A percentile compares a stretch with the other conserved stretches of the same genome.
Conservation (phyloP, 1,139 yeast genomes). For the Suhomyces terraborum region DNA sequence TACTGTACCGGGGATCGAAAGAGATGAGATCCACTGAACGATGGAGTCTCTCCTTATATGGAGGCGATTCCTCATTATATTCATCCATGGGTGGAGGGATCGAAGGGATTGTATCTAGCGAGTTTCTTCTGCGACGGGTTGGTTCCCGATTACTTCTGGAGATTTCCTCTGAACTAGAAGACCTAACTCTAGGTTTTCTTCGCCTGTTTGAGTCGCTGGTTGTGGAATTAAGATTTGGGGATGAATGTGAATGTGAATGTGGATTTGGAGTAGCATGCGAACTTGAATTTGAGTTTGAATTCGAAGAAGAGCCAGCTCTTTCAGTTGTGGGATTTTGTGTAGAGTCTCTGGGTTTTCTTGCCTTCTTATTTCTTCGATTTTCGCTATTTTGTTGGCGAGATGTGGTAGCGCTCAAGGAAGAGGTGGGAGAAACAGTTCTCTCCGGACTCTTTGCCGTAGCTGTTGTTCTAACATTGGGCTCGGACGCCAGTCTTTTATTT, state of each 20-base stretch:
- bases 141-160: background rate
- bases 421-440: background rate
- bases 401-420: no score
- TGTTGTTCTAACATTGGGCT: background rate
- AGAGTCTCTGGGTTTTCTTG: background rate
- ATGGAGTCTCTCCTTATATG: conserved; percentile 42
- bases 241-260: no score
- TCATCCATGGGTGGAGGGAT: conserved; percentile 17
- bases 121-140: conserved; percentile 8
- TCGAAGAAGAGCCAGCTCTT: background rate
- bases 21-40: conserved; percentile 40
- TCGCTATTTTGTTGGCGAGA: background rate
- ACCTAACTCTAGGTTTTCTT: background rate
- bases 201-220: background rate
- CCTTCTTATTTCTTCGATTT: background rate
- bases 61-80: conserved; percentile 29
- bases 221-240: background rate
- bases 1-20: conserved; percentile 41
- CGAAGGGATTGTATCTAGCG: conserved; percentile 14
- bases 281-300: no score
- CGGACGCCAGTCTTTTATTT: no score
- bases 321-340: background rate
- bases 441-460: background rate
- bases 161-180: background rate
- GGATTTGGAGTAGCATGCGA: no score